A percentile compares a stretch with the other conserved stretches of the same genome.
phyloP scores from a whole-genome alignment of 306 rosid species.

The Mimosa pudica region DNA sequence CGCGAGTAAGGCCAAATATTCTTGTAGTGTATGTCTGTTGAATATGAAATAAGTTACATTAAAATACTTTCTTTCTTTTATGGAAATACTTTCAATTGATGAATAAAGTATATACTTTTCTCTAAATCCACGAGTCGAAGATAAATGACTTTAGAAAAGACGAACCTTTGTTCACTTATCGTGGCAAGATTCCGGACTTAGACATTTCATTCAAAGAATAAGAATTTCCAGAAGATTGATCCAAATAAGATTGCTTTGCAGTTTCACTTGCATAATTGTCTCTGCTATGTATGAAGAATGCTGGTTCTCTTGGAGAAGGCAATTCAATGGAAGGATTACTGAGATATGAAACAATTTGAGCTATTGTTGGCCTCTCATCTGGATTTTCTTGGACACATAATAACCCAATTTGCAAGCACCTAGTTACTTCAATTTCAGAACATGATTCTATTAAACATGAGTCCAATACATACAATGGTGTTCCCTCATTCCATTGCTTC shows the following conservation, averaged over 20 bases:
- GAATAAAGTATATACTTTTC: no score
- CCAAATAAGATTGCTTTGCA: neutral
- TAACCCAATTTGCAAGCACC: constrained; percentile 1
- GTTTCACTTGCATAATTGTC: neutral
- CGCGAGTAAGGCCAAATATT: no score
- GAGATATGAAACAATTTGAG: neutral
- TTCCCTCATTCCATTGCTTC: neutral
- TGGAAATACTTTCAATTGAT: no score
- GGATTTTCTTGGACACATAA: neutral
- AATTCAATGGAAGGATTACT: neutral
- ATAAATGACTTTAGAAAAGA: no score
- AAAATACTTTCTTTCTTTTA: no score
- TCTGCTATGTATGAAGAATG: neutral
- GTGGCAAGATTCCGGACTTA: neutral
- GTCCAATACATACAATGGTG: constrained; percentile 6
- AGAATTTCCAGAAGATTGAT: neutral
- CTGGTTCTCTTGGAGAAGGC: neutral
- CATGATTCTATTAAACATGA: neutral
- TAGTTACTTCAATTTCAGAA: neutral
- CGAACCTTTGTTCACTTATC: neutral
- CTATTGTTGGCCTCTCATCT: neutral
- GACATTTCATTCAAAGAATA: constrained; percentile 2
- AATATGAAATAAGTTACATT: no score
- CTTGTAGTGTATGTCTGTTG: no score
- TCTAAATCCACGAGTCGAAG: no score